Percentiles rank a stretch among this genome's conserved stretches.
Evolutionary conservation across 345 rosid species (phyloP).

Genomic region (Litchi chinensis): DNA sequence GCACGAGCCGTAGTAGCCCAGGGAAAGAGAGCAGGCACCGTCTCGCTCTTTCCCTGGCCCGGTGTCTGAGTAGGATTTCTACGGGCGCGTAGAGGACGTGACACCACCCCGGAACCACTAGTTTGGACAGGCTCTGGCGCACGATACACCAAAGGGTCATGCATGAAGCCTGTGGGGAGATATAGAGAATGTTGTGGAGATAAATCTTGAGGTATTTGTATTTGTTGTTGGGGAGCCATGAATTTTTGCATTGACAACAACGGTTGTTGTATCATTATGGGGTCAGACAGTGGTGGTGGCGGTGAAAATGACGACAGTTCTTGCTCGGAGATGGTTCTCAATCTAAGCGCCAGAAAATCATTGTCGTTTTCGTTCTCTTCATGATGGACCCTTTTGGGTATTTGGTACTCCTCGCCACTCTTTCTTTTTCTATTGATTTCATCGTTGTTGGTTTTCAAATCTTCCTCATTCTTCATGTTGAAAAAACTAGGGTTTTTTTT

Average conservation of each 20-base stretch:
- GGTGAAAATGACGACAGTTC: neutral
- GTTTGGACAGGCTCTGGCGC: neutral
- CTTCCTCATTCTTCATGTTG: constrained; percentile 2
- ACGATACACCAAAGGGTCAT: too few species aligned
- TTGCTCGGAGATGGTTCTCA: neutral
- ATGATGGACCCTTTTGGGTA: neutral
- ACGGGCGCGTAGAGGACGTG: constrained; percentile 25
- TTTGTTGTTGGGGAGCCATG: neutral
- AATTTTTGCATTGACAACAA: neutral
- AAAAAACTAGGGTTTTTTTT: constrained; percentile 1
- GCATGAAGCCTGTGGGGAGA: neutral
- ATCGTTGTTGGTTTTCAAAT: neutral
- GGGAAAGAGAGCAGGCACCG: constrained; percentile 49
- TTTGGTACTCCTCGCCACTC: neutral
- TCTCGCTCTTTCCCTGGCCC: constrained; percentile 36
- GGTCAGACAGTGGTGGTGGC: neutral
- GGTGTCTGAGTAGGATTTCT: constrained; percentile 27
- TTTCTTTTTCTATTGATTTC: constrained; percentile 15
- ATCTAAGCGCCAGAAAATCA: constrained; percentile 23
- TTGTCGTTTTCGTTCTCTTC: constrained; percentile 11
- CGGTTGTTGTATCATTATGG: neutral
- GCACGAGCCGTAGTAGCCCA: constrained; percentile 73
- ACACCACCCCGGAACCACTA: neutral
- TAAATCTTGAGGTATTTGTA: constrained; percentile 12
- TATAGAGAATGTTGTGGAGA: constrained; percentile 14